Percentiles rank a stretch among this genome's conserved stretches.
Conservation (phyloP, 148 eudicot genomes). For the Chenopodium suecicum region DNA sequence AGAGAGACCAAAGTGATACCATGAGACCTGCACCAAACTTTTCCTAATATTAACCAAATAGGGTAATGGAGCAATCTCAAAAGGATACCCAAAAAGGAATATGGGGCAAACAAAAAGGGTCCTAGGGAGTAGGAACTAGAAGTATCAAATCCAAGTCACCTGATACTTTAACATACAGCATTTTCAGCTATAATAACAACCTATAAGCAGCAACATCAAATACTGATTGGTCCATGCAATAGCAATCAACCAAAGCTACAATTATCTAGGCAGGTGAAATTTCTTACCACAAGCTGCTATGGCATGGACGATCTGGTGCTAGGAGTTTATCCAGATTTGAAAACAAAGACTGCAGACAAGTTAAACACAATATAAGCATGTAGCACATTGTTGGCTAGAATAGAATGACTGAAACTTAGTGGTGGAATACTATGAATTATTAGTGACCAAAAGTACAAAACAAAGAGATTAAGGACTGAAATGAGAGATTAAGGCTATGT, state of each 20-base stretch:
- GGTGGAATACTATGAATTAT: too few relatives aligned
- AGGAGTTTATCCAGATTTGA: constrained; percentile 33
- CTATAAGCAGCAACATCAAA: not conserved
- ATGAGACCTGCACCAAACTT: too few relatives aligned
- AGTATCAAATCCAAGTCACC: not conserved
- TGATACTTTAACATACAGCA: not conserved
- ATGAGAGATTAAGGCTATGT: too few relatives aligned
- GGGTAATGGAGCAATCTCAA: too few relatives aligned
- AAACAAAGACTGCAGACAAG: constrained; percentile 30
- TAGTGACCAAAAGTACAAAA: too few relatives aligned
- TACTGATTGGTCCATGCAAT: not conserved
- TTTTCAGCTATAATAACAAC: not conserved
- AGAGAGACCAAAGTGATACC: too few relatives aligned
- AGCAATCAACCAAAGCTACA: not conserved
- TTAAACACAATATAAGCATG: not conserved
- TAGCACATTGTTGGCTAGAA: not conserved
- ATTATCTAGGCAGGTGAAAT: not conserved
- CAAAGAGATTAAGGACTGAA: too few relatives aligned
- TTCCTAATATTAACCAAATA: too few relatives aligned
- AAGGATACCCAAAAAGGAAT: too few relatives aligned
- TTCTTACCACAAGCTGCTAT: constrained; percentile 36
- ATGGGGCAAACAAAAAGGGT: too few relatives aligned
- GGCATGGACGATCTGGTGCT: constrained; percentile 37
- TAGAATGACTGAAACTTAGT: not conserved
- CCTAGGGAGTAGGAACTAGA: not conserved